Evolutionary conservation across 257 asterid species (phyloP), one percentile per base, ranked within the genome.

Genomic region (Capsicum chinense): DNA sequence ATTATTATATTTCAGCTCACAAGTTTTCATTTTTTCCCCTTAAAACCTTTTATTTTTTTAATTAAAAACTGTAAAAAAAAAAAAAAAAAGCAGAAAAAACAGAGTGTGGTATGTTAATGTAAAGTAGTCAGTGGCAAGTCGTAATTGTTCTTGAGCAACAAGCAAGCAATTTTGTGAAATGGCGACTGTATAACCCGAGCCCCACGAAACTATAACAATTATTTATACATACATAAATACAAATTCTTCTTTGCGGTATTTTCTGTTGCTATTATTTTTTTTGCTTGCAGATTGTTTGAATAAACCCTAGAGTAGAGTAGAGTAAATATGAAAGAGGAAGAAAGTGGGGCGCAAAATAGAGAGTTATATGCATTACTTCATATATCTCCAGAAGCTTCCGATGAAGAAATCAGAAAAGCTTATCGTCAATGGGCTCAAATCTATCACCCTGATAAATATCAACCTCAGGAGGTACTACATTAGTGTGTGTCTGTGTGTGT

Each of bases 361-460:
- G 92, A 93, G 81, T 95, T 97, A 14, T 97, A 97, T 82, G 99
- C 98, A 82, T 79, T 93, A 84, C 96, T 95, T 79, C 91, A 97
- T 86, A 68, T 97, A 76, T 93, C 98, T 83, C 99, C 98, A 9
- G 91, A 95, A 89, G 98, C 99, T 60, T 93, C 99, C 3, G 95
- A 92, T 87, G 98, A 97, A 91, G 99, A 97, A 88, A 97, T 95
- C 84, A 80, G 97, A 89, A 95, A 79, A 87, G 96, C 99, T 80
- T 97, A 97, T 89, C 98, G 99, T 60, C 98, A 93, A 86, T 97
- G 98, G 99, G 99, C 99, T 60, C 98, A 93, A 90, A 90, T 95
- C 78, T 97, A 97, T 85, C 99, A 97, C 67, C 99, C 99, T 47
- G 99, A 97, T 84, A 97, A 97, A 84, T 90, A 90, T 90, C 98